Base-by-base conservation (phyloP, 2,329 filamentous ascomycete species). In the Aspergillus brunneoviolaceus region DNA sequence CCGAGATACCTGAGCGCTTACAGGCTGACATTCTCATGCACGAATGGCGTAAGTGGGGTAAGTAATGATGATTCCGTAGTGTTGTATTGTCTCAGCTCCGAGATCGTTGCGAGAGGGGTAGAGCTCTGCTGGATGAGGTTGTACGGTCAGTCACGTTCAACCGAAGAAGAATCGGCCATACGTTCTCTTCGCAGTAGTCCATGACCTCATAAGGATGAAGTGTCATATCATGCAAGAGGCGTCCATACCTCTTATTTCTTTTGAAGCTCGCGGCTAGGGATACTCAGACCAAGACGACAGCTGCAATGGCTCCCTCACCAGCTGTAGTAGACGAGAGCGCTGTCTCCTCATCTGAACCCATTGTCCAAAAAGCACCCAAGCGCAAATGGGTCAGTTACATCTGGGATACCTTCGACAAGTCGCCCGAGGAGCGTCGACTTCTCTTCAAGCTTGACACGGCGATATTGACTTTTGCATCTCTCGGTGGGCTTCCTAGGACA, bases 351-450 rank as follows among this genome's bases (percentile, higher is more conserved):
- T 9, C 27, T 2, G 57, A 56, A 10, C 59, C 60, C 6, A 21
- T 67, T 9, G 57, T 71, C 25, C 70, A 71, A 48, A 62, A 69
- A 55, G 55, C 65, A 4, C 65, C 63, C 2, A 77, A 76, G 63
- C 64, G 70, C 9, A 81, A 69, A 72, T 83, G 80, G 81, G 73
- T 77, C 50, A 78, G 76, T 62, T 83, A 82, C 58, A 70, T 84
- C 50, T 84, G 81, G 81, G 82, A 84, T 69, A 81, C 78, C 1
- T 75, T 82, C 21, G 82, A 84, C 64, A 83, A 83, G 62, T 76
- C 79, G 1, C 79, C 77, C 0, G 77, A 82, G 58, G 81, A 84
- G 64, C 74, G 81, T 6, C 72, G 73, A 59, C 74, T 84, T 48
- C 65, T 83, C 29, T 81, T 81, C 63, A 83, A 83, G 27, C 27